A percentile compares a stretch with the other conserved stretches of the same genome.
phyloP scores from a whole-genome alignment of 805 yeast species.

The Candida boleticola region DNA sequence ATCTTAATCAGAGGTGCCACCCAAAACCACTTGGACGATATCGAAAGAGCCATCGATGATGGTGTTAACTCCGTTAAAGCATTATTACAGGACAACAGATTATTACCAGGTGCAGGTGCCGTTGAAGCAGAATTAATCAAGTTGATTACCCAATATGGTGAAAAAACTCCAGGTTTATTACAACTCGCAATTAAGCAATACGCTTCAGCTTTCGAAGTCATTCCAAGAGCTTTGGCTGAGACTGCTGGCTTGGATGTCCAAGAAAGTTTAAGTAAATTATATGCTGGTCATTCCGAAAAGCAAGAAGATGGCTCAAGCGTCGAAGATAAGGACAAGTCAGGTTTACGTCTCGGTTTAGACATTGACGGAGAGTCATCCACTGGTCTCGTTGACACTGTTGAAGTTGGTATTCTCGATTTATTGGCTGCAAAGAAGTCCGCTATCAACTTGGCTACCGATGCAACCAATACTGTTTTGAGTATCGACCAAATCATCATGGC shows the following conservation, averaged over 20 bases:
- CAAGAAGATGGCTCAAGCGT: constrained; percentile 28
- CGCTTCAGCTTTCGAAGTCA: constrained; percentile 91
- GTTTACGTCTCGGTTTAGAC: constrained; percentile 76
- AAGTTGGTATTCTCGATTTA: constrained; percentile 73
- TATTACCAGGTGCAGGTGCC: constrained; percentile 96
- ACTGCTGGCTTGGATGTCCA: constrained; percentile 91
- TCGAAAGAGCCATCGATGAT: constrained; percentile 96
- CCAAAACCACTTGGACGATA: constrained; percentile 86
- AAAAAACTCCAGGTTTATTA: constrained; percentile 86
- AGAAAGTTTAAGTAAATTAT: constrained; percentile 83
- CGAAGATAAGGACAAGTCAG: constrained; percentile 22
- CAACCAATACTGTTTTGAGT: constrained; percentile 84
- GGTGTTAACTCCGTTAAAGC: constrained; percentile 93
- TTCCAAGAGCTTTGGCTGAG: constrained; percentile 90
- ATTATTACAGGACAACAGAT: constrained; percentile 70
- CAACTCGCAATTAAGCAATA: constrained; percentile 93
- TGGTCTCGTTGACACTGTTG: constrained; percentile 70
- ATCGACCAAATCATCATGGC: constrained; percentile 99
- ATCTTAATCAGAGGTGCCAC: constrained; percentile 96
- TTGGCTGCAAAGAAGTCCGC: constrained; percentile 81
- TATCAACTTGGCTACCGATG: constrained; percentile 90
- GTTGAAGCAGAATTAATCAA: constrained; percentile 85
- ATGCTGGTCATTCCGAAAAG: constrained; percentile 70
- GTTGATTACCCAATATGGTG: constrained; percentile 80
- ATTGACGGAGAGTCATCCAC: constrained; percentile 55